Evolutionary conservation across 352 stramenopile genomes (phyloP), one percentile per base, ranked within the genome.

Genomic region (Phytophthora fragariae): DNA sequence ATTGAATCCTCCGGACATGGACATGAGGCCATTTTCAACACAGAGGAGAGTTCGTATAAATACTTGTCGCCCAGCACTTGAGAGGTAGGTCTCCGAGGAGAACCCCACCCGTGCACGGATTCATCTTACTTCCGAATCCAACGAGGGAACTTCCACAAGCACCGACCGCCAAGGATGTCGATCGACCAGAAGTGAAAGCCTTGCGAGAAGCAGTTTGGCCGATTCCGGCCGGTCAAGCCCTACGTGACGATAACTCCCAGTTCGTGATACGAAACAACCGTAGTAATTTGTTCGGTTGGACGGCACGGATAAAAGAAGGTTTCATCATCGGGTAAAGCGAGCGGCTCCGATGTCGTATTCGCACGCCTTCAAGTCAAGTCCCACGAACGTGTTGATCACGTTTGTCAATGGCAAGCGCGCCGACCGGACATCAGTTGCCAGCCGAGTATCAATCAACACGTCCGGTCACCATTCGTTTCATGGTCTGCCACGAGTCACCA

Each of bases 381-480:
- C 11, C 37, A 14, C 10, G 11, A 44, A 44, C 37, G 10, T 17
- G 37, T 44, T 44, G 10, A 15, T 39, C 33, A 39, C 33, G 33
- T 39, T 39, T 39, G 33, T 39, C 7, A 39, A 39, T 10, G 33
- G 33, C 33, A 1, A 39, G 10, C 8, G 33, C 10, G 37, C 37
- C 37, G 14, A 8, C 37, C 37, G 11, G 37, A 4, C 35, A 41
- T 41, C 37, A 44, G 37, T 44, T 44, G 37, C 2, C 37, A 44
- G 37, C 19, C 15, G 29, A 29, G 15, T 15, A 46, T 24, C 19
- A 41, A 11, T 17, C 49, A 55, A 56, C 62, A 27, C 55, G 53
- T 53, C 49, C 39, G 24, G 12, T n/a, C 44, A 12, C 37, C 37
- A 72, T 50, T 49, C 55, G 57, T 73, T 73, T 73, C 66, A 65